phyloP scores from a whole-genome alignment of 352 stramenopile species.

The Phytopythium boreale region DNA sequence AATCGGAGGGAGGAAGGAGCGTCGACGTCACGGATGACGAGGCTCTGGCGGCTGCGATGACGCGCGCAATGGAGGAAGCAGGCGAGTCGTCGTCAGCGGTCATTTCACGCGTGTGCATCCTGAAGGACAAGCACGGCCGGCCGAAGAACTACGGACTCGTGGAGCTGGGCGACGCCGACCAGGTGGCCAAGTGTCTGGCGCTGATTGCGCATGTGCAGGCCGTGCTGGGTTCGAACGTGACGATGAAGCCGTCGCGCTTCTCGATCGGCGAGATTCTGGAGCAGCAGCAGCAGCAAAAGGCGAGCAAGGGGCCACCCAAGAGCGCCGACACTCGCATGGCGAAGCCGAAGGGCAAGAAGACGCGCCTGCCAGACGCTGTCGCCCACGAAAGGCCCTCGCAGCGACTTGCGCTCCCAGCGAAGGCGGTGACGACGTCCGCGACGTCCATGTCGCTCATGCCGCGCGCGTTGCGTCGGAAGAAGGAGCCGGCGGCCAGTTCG shows the following conservation, averaged over 20 bases:
- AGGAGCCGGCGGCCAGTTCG: constrained; percentile 5
- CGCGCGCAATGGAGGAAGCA: constrained; percentile 31
- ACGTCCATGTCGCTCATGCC: constrained; percentile 43
- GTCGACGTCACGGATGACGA: constrained; percentile 8
- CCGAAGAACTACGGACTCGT: constrained; percentile 70
- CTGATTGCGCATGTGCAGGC: constrained; percentile 27
- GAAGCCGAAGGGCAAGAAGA: constrained; percentile 6
- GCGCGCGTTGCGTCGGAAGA: constrained; percentile 29
- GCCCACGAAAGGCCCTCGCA: constrained; percentile 23
- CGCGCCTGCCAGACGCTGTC: constrained; percentile 7
- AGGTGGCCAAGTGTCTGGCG: constrained; percentile 27
- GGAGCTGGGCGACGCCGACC: constrained; percentile 30
- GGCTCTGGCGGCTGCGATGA: constrained; percentile 34
- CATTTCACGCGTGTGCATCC: constrained; percentile 45
- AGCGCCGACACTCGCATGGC: background rate
- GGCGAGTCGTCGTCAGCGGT: constrained; percentile 15
- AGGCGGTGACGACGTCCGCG: constrained; percentile 14
- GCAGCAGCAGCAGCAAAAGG: constrained; percentile 52
- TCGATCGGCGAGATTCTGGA: constrained; percentile 59
- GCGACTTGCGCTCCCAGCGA: constrained; percentile 19
- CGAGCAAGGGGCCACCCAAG: constrained; percentile 22
- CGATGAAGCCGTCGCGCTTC: constrained; percentile 53
- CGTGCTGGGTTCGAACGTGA: constrained; percentile 46
- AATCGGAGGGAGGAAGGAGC: constrained; percentile 13
- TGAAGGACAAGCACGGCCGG: constrained; percentile 55